Evolutionary conservation across 371 early-diverging fungal species (phyloP).

Genomic region (Lichtheimia corymbifera): DNA sequence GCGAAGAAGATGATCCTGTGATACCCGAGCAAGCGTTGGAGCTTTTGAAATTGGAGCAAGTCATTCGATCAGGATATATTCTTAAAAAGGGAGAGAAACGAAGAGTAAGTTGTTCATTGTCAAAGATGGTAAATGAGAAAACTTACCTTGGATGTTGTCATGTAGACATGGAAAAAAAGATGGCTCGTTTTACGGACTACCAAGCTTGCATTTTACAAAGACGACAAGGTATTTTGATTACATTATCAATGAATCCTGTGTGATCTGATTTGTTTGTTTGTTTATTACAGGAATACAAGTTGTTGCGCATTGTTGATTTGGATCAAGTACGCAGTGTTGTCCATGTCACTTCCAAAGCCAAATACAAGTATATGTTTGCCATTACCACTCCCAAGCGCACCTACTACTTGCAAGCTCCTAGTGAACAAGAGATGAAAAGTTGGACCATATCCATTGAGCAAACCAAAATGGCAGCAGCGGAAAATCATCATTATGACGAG

Average conservation of each 20-base stretch:
- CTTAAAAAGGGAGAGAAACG: not conserved
- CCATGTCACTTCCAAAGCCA: conserved; percentile 1
- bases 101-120: not conserved
- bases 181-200: not conserved
- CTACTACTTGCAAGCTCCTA: not conserved
- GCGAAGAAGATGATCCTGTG: not conserved
- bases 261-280: no score
- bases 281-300: not conserved
- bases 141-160: not conserved
- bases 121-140: not conserved
- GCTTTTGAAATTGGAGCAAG: not conserved
- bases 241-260: no score
- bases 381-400: not conserved
- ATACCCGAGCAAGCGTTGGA: not conserved
- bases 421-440: not conserved
- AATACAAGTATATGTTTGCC: conserved; percentile 1
- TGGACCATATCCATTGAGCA: not conserved
- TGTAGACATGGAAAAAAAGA: not conserved
- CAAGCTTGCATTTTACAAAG: conserved; percentile 1
- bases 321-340: not conserved
- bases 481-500: no score
- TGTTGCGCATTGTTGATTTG: not conserved
- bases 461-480: not conserved
- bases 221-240: not conserved
- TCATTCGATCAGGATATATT: not conserved